Base-by-base conservation (phyloP, 108 stramenopile species). In the Epithemia pelagica region DNA sequence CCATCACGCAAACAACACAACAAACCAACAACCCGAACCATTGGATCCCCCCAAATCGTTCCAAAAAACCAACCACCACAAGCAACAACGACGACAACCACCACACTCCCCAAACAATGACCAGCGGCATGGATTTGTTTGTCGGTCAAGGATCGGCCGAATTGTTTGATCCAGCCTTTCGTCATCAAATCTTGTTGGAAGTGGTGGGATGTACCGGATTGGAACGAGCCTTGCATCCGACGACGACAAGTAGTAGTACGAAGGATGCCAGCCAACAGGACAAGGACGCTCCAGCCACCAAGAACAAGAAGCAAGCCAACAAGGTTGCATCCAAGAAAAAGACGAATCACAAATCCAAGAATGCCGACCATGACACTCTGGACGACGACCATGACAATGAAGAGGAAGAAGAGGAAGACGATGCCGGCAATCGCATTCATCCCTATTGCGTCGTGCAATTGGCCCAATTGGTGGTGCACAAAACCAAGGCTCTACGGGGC, bases 151-250 rank as follows among this genome's bases (percentile, higher is more conserved):
- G 37, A 5, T 5, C 37, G 10, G 10, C 10, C 15, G 37, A 46
- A 46, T 46, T 46, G 37, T 46, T 46, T 46, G 37, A 46, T 46
- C 37, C 37, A 46, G 37, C 37, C 37, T 46, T 46, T 46, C 37
- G 37, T 10, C 37, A 46, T 46, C 55, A 28, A 28, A 30, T 71
- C 23, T 58, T 76, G 18, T 54, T 76, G 57, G 75, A 76, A 54
- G 59, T 76, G 54, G 75, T 76, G 10, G 75, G 75, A 28, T 70
- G 69, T 2, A 63, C 66, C 57, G 75, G 70, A 5, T 27, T 76
- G 8, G 29, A 55, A 3, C 22, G 21, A 25, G 21, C 68, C 37
- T 5, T 46, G 10, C 10, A 46, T 10, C 5, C 37, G 37, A 46
- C 37, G 37, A 46, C 37, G 15, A 46, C 37, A 15, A 46, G 37